These are phyloP conservation scores for Parathielavia appendiculata DNA, from an alignment of 495 filamentous ascomycete species.

Conservation along the genomic window DNA sequence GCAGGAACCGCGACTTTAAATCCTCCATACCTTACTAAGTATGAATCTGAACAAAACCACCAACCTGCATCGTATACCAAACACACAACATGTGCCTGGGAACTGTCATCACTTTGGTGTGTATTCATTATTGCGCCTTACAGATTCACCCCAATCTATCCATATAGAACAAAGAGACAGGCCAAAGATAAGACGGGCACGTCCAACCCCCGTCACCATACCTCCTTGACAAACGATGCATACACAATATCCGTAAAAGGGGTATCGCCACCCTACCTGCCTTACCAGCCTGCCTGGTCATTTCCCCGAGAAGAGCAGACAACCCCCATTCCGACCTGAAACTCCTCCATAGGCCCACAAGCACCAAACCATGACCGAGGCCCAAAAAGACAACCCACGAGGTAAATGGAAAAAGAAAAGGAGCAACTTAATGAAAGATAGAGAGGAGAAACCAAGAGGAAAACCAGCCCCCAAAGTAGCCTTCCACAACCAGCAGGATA, in stretches of 20 bases:
- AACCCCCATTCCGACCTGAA: neutral
- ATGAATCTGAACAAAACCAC: too few relatives aligned
- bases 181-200: too few relatives aligned
- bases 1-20: neutral
- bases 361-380: neutral
- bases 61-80: too few relatives aligned
- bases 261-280: slow-evolving; percentile 17
- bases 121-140: too few relatives aligned
- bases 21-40: neutral
- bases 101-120: too few relatives aligned
- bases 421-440: neutral
- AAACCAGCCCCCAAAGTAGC: too few relatives aligned
- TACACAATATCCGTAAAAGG: too few relatives aligned
- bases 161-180: neutral
- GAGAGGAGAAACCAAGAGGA: too few relatives aligned
- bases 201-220: neutral
- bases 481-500: too few relatives aligned
- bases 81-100: too few relatives aligned
- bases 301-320: neutral
- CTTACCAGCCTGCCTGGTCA: neutral
- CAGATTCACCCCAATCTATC: neutral
- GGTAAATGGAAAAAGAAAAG: neutral
- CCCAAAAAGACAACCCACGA: neutral
- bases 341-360: neutral
- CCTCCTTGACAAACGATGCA: neutral